Evolutionary conservation across 2,329 filamentous ascomycete species (phyloP), one percentile per base, ranked within the genome.

Genomic region (Fusarium coicis): DNA sequence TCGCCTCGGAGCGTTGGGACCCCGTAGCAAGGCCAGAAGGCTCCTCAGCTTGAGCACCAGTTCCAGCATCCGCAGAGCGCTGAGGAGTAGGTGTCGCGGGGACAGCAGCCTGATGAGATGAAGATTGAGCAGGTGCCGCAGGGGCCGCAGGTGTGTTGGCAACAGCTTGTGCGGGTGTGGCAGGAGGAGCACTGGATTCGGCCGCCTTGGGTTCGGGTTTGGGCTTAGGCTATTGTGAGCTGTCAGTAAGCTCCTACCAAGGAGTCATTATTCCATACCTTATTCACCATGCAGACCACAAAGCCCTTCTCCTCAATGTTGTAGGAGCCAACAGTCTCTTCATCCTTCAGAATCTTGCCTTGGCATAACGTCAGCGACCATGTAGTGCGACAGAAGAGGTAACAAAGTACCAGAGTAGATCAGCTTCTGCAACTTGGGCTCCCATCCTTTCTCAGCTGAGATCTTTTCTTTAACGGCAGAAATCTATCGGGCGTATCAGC

Each of bases 251-350:
- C 14, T 46, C 15, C 14, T 36, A 28, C 39, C 42, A n/a, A 36
- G 16, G 18, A 46, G 23, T 44, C 12, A 23, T 23, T 34, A 39
- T 64, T 61, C 72, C 83, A 72, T 86, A 97, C 95, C 93, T 98
- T 98, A 81, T 94, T 94, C 78, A 97, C 92, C 91, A 99, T 97
- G 86, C 96, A 99, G 69, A 99, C 96, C 79, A 99, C 95, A 83
- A 98, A 99, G 42, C 96, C 96, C 88, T 98, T 99, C 89, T 98
- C 96, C 85, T 99, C 96, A 73, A 99, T 98, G 85, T 94, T 97
- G 87, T 98, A 98, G 44, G 93, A 95, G 83, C 95, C 94, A 77
- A 99, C 93, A 5, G 95, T 97, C 81, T 98, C 96, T 71, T 95
- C 94, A 92, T 99, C 96, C 85, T 98, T 96, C 75, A 99, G 87